Conservation (phyloP, 192 early-diverging fungal genomes). For the Backusella mclennaniae region DNA sequence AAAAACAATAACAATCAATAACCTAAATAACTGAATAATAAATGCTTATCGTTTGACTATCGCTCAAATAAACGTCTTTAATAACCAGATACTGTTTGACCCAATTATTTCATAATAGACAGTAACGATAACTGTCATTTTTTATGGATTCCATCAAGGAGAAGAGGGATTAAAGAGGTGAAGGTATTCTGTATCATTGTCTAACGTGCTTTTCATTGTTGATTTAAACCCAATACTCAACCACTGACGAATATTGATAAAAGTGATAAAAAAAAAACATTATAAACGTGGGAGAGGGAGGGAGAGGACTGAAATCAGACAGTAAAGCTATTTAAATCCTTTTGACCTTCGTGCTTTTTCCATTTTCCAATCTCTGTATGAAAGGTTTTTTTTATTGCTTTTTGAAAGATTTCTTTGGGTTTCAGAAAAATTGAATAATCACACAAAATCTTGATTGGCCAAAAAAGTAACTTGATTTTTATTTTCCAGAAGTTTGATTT, state of each 20-base stretch:
- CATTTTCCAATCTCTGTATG: background rate
- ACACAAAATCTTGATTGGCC: too few relatives aligned
- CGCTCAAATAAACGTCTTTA: constrained; percentile 3
- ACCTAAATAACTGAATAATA: constrained; percentile 9
- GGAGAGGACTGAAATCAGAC: background rate
- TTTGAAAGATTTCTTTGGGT: too few relatives aligned
- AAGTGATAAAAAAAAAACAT: constrained; percentile 7
- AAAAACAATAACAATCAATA: constrained; percentile 2
- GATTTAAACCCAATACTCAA: constrained; percentile 8
- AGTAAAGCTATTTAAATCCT: constrained; percentile 11
- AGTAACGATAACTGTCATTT: background rate
- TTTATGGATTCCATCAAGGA: constrained; percentile 2
- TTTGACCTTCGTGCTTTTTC: constrained; percentile 2
- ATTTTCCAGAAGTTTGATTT: too few relatives aligned
- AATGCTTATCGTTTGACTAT: constrained; percentile 9
- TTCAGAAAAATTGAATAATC: too few relatives aligned
- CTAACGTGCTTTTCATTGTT: constrained; percentile 10
- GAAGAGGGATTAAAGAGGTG: constrained; percentile 1
- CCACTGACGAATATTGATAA: constrained; percentile 9
- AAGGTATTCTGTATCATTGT: constrained; percentile 9
- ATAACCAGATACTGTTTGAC: constrained; percentile 4
- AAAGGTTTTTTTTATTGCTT: too few relatives aligned
- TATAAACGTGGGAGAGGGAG: constrained; percentile 1
- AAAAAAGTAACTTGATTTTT: too few relatives aligned
- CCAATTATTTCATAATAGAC: constrained; percentile 13